Conservation (phyloP, 768 basidiomycete genomes). For the Suillus paluster region DNA sequence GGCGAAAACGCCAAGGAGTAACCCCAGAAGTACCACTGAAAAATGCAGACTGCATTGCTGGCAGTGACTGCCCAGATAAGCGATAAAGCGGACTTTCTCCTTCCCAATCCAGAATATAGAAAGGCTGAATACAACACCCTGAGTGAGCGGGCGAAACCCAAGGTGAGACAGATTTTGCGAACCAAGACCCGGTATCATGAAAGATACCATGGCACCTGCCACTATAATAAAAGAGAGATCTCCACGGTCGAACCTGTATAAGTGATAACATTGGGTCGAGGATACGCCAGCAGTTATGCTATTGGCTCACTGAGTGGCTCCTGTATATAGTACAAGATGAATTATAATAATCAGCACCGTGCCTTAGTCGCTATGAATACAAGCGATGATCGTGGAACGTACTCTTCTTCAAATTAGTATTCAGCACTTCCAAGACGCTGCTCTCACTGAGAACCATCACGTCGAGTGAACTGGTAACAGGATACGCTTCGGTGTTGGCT, state of each 20-base stretch:
- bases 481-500: not conserved
- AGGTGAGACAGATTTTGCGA: conserved; percentile 15
- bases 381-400: not conserved
- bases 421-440: not conserved
- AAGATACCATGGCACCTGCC: conserved; percentile 69
- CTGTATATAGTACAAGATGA: conserved; percentile 22
- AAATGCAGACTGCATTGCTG: conserved; percentile 74
- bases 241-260: conserved; percentile 64
- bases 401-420: conserved; percentile 1
- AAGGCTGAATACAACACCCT: conserved; percentile 49
- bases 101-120: conserved; percentile 72
- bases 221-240: conserved; percentile 75
- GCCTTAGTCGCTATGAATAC: not conserved
- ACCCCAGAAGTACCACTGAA: conserved; percentile 85
- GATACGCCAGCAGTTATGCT: not conserved
- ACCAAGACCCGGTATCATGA: conserved; percentile 83
- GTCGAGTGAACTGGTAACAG: not conserved
- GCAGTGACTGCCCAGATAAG: conserved; percentile 79
- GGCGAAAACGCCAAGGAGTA: conserved; percentile 87
- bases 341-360: conserved; percentile 7
- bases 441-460: not conserved
- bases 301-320: conserved; percentile 33
- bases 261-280: conserved; percentile 10
- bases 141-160: conserved; percentile 10
- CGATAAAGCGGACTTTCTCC: conserved; percentile 71